These are phyloP conservation scores for Wakefieldia striispora DNA, from an alignment of 768 basidiomycete genomes.

Conservation along the genomic window DNA sequence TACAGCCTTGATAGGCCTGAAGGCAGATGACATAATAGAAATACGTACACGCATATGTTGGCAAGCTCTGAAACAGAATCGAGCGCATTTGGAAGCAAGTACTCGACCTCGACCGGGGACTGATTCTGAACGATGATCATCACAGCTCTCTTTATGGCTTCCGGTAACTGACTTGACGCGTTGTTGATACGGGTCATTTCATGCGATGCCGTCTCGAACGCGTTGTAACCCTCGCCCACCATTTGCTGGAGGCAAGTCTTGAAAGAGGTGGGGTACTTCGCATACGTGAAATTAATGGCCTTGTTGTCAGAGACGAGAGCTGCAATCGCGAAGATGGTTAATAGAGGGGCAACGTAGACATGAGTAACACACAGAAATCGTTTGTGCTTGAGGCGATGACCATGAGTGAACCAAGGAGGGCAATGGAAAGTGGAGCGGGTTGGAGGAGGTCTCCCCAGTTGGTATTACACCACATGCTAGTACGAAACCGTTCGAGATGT, in stretches of 20 bases:
- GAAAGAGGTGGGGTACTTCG: slow-evolving; percentile 20
- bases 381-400: slow-evolving; percentile 15
- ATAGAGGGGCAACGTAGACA: neutral
- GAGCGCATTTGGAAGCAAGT: slow-evolving; percentile 17
- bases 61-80: slow-evolving; percentile 18
- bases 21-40: too few relatives aligned
- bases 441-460: slow-evolving; percentile 22
- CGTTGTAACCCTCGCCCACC: slow-evolving; percentile 21
- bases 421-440: slow-evolving; percentile 16
- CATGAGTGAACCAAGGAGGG: slow-evolving; percentile 18
- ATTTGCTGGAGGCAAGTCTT: slow-evolving; percentile 23
- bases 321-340: neutral
- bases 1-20: neutral
- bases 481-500: neutral
- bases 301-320: slow-evolving; percentile 12
- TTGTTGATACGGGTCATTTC: slow-evolving; percentile 22
- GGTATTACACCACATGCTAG: slow-evolving; percentile 21
- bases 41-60: slow-evolving; percentile 15
- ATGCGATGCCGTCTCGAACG: slow-evolving; percentile 18
- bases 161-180: slow-evolving; percentile 15
- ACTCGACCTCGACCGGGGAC: slow-evolving; percentile 10
- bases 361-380: slow-evolving; percentile 12
- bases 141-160: slow-evolving; percentile 15
- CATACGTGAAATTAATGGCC: slow-evolving; percentile 7
- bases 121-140: slow-evolving; percentile 11